These are phyloP conservation scores for Nissolia schottii DNA, from an alignment of 306 rosid genomes.

Conservation along the genomic window DNA sequence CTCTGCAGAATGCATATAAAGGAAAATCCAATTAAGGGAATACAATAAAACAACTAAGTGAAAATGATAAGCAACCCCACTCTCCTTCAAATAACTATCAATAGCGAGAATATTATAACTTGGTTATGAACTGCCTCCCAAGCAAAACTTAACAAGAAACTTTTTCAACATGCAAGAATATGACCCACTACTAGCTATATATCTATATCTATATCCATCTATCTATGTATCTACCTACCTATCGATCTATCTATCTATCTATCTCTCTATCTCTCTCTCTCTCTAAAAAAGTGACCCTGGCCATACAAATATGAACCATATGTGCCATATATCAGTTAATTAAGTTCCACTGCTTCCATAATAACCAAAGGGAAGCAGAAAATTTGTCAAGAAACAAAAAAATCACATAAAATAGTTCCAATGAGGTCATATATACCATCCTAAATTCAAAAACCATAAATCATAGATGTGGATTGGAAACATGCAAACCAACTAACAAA, in stretches of 20 bases:
- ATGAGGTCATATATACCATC: background rate
- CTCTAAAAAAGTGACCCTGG: background rate
- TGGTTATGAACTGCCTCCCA: background rate
- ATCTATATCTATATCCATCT: no score
- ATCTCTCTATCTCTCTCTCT: no score
- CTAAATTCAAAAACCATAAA: background rate
- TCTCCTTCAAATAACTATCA: no score
- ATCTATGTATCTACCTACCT: no score
- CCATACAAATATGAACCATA: background rate
- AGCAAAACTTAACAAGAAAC: background rate
- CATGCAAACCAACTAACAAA: background rate
- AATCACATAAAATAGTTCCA: background rate
- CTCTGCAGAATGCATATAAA: constrained; percentile 48
- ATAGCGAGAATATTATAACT: background rate
- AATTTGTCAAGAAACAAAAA: background rate
- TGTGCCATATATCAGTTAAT: background rate
- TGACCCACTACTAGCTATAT: no score
- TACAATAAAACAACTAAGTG: background rate
- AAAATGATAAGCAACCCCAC: background rate
- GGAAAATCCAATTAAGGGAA: background rate
- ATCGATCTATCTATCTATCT: no score
- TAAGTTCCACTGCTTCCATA: background rate
- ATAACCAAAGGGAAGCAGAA: no score
- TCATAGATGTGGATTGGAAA: background rate
- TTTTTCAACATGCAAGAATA: background rate